Conservation (phyloP, 441 rosid species). For the Breynia disticha region DNA sequence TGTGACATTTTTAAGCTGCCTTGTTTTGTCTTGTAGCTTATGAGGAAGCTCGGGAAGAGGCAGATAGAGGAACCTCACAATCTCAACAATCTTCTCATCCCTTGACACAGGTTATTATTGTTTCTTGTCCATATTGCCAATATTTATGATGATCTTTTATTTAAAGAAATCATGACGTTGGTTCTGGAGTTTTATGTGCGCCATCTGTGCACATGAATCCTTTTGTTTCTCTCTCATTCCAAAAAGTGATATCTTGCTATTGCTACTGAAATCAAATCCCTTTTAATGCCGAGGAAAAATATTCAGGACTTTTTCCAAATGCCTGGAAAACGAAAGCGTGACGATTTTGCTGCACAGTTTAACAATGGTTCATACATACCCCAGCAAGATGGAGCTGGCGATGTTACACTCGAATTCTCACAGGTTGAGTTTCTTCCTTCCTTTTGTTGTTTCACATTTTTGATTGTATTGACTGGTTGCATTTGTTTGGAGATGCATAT, state of each 20-base stretch:
- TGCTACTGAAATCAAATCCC: constrained; percentile 13
- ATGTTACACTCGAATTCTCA: constrained; percentile 24
- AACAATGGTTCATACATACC: constrained; percentile 82
- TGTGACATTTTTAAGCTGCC: constrained; percentile 17
- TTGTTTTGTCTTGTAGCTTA: constrained; percentile 46
- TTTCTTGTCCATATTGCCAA: constrained; percentile 7
- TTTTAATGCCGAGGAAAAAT: constrained; percentile 27
- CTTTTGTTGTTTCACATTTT: background rate
- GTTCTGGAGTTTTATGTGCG: background rate
- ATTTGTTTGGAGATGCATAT: background rate
- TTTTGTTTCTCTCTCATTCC: constrained; percentile 5
- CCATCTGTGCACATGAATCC: constrained; percentile 1
- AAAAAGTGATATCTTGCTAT: constrained; percentile 10
- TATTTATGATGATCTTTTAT: constrained; percentile 9
- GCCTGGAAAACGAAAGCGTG: constrained; percentile 90
- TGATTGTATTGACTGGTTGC: background rate
- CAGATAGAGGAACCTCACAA: constrained; percentile 60
- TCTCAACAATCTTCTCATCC: constrained; percentile 27
- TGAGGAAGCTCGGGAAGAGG: constrained; percentile 86
- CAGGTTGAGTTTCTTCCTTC: constrained; percentile 25
- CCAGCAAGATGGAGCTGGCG: constrained; percentile 95
- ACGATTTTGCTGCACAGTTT: constrained; percentile 51
- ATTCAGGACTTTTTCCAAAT: constrained; percentile 78
- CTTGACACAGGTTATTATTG: constrained; percentile 58
- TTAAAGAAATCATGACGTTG: constrained; percentile 11